A percentile compares a stretch with the other conserved stretches of the same genome.
phyloP scores from a whole-genome alignment of 441 rosid species.

The Cnidoscolus chayamansa region DNA sequence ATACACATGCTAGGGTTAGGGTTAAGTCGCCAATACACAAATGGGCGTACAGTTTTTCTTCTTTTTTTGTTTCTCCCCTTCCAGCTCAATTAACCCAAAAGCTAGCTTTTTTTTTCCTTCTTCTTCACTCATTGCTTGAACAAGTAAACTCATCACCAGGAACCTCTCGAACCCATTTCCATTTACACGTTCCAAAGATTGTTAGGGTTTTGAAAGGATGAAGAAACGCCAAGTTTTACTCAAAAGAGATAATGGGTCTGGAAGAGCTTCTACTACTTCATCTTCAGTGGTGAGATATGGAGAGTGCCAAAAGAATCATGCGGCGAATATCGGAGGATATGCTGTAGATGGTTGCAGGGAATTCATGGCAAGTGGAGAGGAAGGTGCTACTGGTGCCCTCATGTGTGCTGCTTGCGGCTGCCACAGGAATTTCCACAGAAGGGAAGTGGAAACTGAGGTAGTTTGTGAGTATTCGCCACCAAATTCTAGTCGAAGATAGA shows the following conservation, averaged over 20 bases:
- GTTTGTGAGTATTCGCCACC: conserved; percentile 85
- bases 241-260: conserved; percentile 36
- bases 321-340: conserved; percentile 72
- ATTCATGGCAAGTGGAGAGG: conserved; percentile 72
- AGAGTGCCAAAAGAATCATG: conserved; percentile 94
- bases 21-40: conserved; percentile 42
- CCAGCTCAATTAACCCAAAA: too few species aligned
- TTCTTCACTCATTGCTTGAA: conserved; percentile 7
- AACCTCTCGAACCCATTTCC: neutral
- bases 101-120: too few species aligned
- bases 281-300: conserved; percentile 55
- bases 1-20: conserved; percentile 57
- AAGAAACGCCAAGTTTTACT: conserved; percentile 76
- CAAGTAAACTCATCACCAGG: neutral
- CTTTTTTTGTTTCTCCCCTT: too few species aligned
- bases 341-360: conserved; percentile 95
- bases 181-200: neutral
- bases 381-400: conserved; percentile 48
- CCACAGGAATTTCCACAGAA: conserved; percentile 74
- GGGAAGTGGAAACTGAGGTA: conserved; percentile 71
- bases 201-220: conserved; percentile 49
- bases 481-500: conserved; percentile 27
- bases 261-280: conserved; percentile 44
- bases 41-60: neutral
- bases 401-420: conserved; percentile 89